These are phyloP conservation scores for Phaffia tasmanica DNA, from an alignment of 768 basidiomycete species.

Conservation along the genomic window DNA sequence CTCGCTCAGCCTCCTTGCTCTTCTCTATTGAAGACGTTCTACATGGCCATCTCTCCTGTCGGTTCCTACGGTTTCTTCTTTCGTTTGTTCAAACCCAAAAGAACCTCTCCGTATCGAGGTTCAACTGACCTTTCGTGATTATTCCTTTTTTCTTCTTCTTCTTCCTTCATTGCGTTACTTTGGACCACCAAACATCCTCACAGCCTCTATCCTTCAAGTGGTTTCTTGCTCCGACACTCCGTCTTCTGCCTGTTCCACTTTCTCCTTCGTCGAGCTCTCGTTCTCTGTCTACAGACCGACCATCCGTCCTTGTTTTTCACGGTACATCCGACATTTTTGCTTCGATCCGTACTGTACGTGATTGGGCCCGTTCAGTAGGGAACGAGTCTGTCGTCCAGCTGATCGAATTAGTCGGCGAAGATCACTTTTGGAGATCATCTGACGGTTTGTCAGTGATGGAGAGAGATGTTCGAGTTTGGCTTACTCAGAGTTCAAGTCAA, in stretches of 20 bases:
- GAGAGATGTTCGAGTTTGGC: background rate
- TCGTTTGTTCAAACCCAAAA: background rate
- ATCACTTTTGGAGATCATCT: constrained; percentile 3
- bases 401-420: background rate
- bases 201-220: constrained; percentile 7
- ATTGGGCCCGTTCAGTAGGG: background rate
- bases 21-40: background rate
- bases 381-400: background rate
- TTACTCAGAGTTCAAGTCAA: background rate
- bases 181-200: too few relatives aligned
- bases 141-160: too few relatives aligned
- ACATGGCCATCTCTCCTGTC: constrained; percentile 3
- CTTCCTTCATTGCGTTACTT: too few relatives aligned
- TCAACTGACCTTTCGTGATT: too few relatives aligned
- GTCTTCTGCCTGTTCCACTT: background rate
- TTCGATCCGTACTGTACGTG: background rate
- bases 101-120: background rate
- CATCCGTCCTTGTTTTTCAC: constrained; percentile 1
- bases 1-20: background rate
- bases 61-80: background rate
- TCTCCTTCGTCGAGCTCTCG: too few relatives aligned
- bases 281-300: background rate
- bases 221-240: constrained; percentile 5
- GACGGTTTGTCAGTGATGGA: background rate
- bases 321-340: constrained; percentile 4